Evolutionary conservation across 2,329 filamentous ascomycete species (phyloP), one percentile per base, ranked within the genome.

Genomic region (Colletotrichum sp.): DNA sequence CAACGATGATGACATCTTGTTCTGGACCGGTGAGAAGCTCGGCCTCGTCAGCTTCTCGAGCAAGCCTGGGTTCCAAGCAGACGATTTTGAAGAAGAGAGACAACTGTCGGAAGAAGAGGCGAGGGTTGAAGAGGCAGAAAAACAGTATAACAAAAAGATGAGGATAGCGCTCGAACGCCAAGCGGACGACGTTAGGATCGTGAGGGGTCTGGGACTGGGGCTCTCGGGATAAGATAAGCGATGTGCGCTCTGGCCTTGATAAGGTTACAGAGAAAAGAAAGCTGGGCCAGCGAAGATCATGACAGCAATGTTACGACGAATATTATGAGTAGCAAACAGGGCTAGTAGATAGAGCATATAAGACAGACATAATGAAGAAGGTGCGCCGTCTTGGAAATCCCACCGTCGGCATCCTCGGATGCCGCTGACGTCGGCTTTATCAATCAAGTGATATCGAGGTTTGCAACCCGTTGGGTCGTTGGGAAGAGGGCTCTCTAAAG

Each of bases 21-120:
- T 98, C 63, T 98, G 96, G 96, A 98, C 96, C 0, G 96, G 95
- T 21, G 95, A 98, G 75, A 93, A 93, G 78, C 86, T 98, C 63
- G 96, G 95, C 1, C 87, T 97, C 74, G 84, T 98, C 24, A 89
- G 86, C 71, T 95, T 95, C 81, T 91, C 92, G 1, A 85, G 87
- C 52, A 81, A 84, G 80, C 84, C 89, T 6, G 86, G 88, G 1
- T 91, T 90, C 78, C 83, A 82, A 9, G 82, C 87, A 1, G 86
- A 88, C 9, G 89, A 90, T 66, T 92, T 92, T 80, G 88, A 90
- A 71, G 83, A 87, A 34, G 83, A 74, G n/a, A 81, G 84, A 34
- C 83, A 83, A 12, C 84, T 85, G 67, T 85, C 85, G 62, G 86
- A 87, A 21, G 87, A 88, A 72, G 87, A 90, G 79, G 81, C 84